Evolutionary conservation across 805 yeast species (phyloP), one percentile per base, ranked within the genome.

Genomic region (Ogataea pilisensis): DNA sequence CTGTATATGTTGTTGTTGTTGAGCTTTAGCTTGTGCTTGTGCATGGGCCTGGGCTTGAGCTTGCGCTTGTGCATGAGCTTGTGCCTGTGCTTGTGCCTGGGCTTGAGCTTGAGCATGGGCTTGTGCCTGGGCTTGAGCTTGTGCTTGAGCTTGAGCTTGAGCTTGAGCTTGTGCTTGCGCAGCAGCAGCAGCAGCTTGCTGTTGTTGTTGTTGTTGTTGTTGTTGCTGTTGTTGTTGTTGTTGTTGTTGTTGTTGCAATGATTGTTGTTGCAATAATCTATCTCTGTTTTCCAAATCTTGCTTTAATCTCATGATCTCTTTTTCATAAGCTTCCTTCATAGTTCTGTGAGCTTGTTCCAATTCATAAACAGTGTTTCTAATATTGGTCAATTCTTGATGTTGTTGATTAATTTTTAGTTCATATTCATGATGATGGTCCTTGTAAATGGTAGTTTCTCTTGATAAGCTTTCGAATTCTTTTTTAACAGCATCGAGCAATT

Each of bases 301-400:
- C 64, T 91, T 89, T 64, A 91, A 74, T 52, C 93, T 74, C 59
- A 78, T 70, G 42, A 93, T 85, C 66, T 91, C 98, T 55, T 86
- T 95, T 64, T 91, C 97, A 65, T 91, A 93, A 35, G 90, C 89
- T 58, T 91, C 97, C 67, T 91, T 90, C 76, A 93, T 85, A 60
- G 87, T 86, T 53, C 95, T 76, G 69, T 91, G 98, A 30, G 95
- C 91, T 75, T 83, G 77, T 64, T 91, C 97, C 55, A 91, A 75
- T 61, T 93, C 98, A 59, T 82, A 89, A 22, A 91, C 95, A 9
- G 96, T 87, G 58, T 89, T 95, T 57, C 96, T 78, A 43, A 91
- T 89, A 61, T 86, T 95, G 60, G 89, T 90, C 77, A 91, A 81
- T 64, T 93, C 99, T 39, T 82, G 85, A 42, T 88, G 82, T 65